phyloP scores from a whole-genome alignment of 176 grass and related monocot genomes.

The Bromus sterilis region DNA sequence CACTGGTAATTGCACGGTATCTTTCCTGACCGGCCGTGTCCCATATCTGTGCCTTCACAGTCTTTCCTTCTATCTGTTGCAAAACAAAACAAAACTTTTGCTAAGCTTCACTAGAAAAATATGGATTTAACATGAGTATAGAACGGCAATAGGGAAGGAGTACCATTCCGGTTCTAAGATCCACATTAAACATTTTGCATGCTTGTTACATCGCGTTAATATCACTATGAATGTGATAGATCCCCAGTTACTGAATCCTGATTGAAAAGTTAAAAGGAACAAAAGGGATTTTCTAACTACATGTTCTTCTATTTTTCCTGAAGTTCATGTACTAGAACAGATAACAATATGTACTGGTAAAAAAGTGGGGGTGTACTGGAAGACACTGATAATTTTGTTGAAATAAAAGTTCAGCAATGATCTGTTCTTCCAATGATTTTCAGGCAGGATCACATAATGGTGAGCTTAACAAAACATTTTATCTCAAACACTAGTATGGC shows the following conservation, averaged over 20 bases:
- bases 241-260: neutral
- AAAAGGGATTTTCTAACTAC: neutral
- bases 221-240: neutral
- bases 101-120: neutral
- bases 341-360: neutral
- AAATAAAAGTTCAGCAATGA: neutral
- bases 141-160: neutral
- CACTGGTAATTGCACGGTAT: constrained; percentile 68
- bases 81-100: neutral
- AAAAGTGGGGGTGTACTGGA: neutral
- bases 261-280: neutral
- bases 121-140: neutral
- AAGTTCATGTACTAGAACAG: neutral
- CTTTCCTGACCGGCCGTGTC: constrained; percentile 70
- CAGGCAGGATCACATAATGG: neutral
- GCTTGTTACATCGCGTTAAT: neutral
- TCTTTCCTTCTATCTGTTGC: constrained; percentile 51
- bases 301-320: neutral
- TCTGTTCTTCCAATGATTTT: neutral
- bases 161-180: neutral
- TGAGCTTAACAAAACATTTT: neutral
- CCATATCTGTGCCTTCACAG: constrained; percentile 67
- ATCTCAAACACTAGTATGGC: neutral
- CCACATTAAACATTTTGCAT: neutral
- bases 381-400: neutral